These are phyloP conservation scores for Fomes fomentarius DNA, from an alignment of 1,284 basidiomycete genomes.

Conservation along the genomic window DNA sequence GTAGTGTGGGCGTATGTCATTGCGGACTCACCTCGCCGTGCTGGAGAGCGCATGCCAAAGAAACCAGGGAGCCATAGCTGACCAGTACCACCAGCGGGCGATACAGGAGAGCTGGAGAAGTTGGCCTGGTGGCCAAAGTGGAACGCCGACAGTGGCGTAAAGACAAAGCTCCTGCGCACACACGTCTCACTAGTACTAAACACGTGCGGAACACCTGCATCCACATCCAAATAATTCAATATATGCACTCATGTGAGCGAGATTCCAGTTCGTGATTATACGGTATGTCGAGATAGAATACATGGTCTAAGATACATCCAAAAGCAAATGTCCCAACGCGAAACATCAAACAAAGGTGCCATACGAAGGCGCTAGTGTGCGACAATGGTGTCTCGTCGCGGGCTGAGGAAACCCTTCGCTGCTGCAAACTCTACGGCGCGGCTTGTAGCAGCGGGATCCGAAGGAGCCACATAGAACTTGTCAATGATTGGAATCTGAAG, in stretches of 20 bases:
- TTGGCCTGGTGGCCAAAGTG: constrained; percentile 17
- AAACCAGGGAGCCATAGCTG: constrained; percentile 48
- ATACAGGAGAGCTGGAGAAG: constrained; percentile 20
- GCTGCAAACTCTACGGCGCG: constrained; percentile 75
- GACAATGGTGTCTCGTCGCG: constrained; percentile 32
- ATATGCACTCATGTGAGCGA: no score
- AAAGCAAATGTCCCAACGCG: constrained; percentile 12
- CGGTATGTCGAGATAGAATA: constrained; percentile 4
- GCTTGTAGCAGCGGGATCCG: constrained; percentile 66
- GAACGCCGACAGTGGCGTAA: constrained; percentile 16
- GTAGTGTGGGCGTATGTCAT: constrained; percentile 3
- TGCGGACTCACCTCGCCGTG: constrained; percentile 56
- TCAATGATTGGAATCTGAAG: constrained; percentile 94
- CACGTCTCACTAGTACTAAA: not conserved
- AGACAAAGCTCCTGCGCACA: constrained; percentile 1
- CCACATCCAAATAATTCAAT: no score
- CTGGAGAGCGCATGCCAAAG: constrained; percentile 69
- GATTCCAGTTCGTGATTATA: no score
- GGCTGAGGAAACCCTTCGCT: constrained; percentile 72
- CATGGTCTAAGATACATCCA: constrained; percentile 4
- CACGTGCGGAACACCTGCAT: constrained; percentile 14
- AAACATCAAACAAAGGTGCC: not conserved
- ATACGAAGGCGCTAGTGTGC: constrained; percentile 14
- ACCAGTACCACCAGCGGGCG: constrained; percentile 20
- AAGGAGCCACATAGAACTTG: constrained; percentile 84